Conservation (phyloP, 169 alveolate genomes). For the Cryptosporidium meleagridis region DNA sequence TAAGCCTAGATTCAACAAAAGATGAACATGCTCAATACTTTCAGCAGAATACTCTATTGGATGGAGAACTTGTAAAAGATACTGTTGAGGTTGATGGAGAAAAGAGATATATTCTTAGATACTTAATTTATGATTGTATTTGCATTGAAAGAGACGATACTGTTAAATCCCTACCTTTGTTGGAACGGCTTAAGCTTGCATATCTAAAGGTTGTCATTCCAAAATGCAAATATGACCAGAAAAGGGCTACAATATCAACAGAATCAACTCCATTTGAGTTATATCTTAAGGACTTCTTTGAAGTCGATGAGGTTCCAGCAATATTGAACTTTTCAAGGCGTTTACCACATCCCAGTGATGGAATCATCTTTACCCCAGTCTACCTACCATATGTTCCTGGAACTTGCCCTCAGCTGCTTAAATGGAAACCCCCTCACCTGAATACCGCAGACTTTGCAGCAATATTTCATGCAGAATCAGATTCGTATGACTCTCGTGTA, state of each 20-base stretch:
- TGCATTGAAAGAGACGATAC: conserved; percentile 85
- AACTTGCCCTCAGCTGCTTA: conserved; percentile 91
- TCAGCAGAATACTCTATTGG: conserved; percentile 89
- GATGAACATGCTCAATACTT: conserved; percentile 80
- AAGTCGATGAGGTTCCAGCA: conserved; percentile 83
- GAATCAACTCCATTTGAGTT: conserved; percentile 51
- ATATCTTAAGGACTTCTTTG: conserved; percentile 91
- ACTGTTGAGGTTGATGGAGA: conserved; percentile 42
- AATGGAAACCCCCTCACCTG: conserved; percentile 96
- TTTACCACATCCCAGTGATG: conserved; percentile 94
- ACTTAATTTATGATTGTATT: conserved; percentile 88
- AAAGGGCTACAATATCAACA: background rate
- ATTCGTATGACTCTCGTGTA: conserved; percentile 40
- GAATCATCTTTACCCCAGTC: conserved; percentile 94
- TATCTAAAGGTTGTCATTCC: conserved; percentile 24
- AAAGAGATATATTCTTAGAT: conserved; percentile 78
- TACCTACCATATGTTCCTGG: conserved; percentile 93
- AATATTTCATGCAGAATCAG: conserved; percentile 47
- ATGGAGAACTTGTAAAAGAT: conserved; percentile 90
- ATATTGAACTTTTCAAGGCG: conserved; percentile 85
- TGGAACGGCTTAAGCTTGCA: conserved; percentile 82
- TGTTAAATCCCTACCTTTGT: conserved; percentile 79
- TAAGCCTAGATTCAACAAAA: conserved; percentile 26
- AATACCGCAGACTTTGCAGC: conserved; percentile 91
- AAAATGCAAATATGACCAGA: conserved; percentile 32